Percentiles rank a stretch among this genome's conserved stretches.
Evolutionary conservation across 23 red algal species (phyloP).

Genomic region (Gracilaria caudata): DNA sequence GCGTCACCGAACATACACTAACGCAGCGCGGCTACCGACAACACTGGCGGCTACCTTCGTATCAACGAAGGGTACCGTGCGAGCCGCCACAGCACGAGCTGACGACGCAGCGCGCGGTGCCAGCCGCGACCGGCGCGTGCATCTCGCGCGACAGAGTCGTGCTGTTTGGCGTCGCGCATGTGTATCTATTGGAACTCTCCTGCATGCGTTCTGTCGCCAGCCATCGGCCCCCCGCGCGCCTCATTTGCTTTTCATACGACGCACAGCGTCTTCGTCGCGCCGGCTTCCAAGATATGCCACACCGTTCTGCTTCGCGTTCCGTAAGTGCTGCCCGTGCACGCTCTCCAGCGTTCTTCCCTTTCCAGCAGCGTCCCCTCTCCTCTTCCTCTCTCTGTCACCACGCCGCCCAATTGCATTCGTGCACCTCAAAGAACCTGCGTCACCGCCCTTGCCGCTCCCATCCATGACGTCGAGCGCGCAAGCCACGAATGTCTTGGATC

Average conservation of each 20-base stretch:
- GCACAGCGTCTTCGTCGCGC: background rate
- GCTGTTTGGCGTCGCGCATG: background rate
- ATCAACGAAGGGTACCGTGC: too few species aligned
- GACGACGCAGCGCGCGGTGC: constrained; percentile 13
- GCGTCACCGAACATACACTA: too few species aligned
- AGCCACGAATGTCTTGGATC: constrained; percentile 17
- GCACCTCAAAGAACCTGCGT: background rate
- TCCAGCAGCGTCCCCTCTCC: background rate
- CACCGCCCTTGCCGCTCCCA: background rate
- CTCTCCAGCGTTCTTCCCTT: background rate
- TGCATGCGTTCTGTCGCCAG: background rate
- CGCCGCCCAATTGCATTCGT: background rate
- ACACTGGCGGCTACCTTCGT: too few species aligned
- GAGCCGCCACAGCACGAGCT: background rate
- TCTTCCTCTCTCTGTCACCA: background rate
- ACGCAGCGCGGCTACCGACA: background rate
- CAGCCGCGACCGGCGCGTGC: constrained; percentile 24
- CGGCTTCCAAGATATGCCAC: background rate
- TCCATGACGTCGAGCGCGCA: constrained; percentile 22
- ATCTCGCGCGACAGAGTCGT: background rate
- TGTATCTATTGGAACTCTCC: background rate
- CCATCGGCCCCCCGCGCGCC: background rate
- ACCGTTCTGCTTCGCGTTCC: background rate
- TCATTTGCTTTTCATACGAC: background rate
- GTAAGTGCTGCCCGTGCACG: background rate